A percentile compares a stretch with the other conserved stretches of the same genome.
phyloP scores from a whole-genome alignment of 768 basidiomycete genomes.

The Phlebiopsis gigantea region DNA sequence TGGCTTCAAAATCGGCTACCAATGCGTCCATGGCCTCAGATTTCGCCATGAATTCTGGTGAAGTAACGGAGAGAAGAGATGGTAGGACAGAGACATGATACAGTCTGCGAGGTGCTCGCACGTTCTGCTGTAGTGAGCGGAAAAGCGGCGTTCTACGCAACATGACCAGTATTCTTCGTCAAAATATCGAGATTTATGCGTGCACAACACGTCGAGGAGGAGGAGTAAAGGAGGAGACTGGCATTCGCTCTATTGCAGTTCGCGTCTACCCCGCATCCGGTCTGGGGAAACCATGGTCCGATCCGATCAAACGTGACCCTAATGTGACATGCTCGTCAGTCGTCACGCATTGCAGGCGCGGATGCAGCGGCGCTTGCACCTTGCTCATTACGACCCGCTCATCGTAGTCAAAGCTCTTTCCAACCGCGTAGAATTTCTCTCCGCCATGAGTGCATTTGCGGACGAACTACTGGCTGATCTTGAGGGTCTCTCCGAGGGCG shows the following conservation, averaged over 20 bases:
- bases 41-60: conserved; percentile 68
- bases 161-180: neutral
- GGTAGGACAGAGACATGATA: conserved; percentile 77
- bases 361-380: neutral
- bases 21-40: conserved; percentile 65
- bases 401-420: neutral
- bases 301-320: neutral
- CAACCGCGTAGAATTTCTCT: neutral
- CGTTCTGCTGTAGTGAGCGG: conserved; percentile 8
- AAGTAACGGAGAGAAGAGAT: conserved; percentile 59
- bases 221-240: neutral
- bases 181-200: too few relatives aligned
- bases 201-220: neutral
- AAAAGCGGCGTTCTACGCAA: neutral
- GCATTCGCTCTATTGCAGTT: neutral
- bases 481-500: conserved; percentile 71
- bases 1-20: conserved; percentile 58
- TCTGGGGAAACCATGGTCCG: conserved; percentile 3
- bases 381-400: neutral
- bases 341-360: neutral
- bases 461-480: conserved; percentile 93
- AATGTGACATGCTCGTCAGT: neutral
- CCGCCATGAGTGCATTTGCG: conserved; percentile 71
- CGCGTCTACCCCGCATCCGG: neutral
- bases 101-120: conserved; percentile 12